A percentile compares a stretch with the other conserved stretches of the same genome.
phyloP scores from a whole-genome alignment of 306 rosid species.

The Gleditsia sinensis region DNA sequence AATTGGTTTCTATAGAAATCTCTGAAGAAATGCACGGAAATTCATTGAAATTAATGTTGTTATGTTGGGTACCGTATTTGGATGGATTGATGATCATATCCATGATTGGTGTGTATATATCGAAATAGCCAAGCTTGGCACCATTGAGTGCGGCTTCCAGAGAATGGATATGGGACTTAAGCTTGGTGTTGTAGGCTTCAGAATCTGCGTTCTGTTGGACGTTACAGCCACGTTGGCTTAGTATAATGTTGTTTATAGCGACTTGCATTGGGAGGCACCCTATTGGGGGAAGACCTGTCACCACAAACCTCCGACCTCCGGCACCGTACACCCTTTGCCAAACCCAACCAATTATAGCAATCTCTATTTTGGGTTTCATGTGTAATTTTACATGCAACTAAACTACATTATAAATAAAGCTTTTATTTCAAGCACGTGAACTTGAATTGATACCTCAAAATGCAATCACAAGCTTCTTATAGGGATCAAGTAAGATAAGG shows the following conservation, averaged over 20 bases:
- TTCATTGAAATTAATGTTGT: too few relatives aligned
- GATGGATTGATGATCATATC: slow-evolving; percentile 43
- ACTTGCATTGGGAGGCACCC: slow-evolving; percentile 51
- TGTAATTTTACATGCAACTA: too few relatives aligned
- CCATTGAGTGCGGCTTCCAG: slow-evolving; percentile 33
- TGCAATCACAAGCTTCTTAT: too few relatives aligned
- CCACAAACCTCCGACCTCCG: slow-evolving; percentile 43
- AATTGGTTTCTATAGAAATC: too few relatives aligned
- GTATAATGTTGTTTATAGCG: slow-evolving; percentile 7
- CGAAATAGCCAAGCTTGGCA: slow-evolving; percentile 40
- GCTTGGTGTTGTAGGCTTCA: slow-evolving; percentile 44
- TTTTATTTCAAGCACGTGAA: too few relatives aligned
- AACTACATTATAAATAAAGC: too few relatives aligned
- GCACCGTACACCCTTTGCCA: too few relatives aligned
- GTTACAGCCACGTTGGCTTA: slow-evolving; percentile 34
- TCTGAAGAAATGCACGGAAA: too few relatives aligned
- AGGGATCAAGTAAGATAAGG: too few relatives aligned
- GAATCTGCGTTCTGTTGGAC: slow-evolving; percentile 35
- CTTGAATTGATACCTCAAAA: too few relatives aligned
- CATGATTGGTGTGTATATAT: slow-evolving; percentile 36
- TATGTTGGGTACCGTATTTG: slow-evolving; percentile 39
- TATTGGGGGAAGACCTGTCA: slow-evolving; percentile 54
- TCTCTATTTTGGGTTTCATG: too few relatives aligned
- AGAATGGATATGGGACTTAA: slow-evolving; percentile 28
- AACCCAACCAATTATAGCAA: too few relatives aligned